Base-by-base conservation (phyloP, 345 rosid genomes). In the Turnera subulata region DNA sequence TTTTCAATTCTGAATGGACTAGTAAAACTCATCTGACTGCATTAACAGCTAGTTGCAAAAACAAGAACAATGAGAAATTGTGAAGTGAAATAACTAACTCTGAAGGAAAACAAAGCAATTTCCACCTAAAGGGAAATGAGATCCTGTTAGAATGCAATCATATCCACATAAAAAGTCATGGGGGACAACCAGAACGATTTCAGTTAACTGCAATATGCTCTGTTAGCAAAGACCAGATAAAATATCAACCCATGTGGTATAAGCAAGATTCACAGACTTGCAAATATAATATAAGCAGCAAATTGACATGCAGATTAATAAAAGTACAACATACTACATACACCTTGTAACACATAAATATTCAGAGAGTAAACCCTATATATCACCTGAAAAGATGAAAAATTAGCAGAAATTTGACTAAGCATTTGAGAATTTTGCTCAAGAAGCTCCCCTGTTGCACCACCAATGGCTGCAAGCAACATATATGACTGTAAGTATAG, bases 341-440 rank as follows among this genome's bases (percentile, higher is more conserved):
- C 3, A 46, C 9, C 9, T 40, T 40, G 11, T 22, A 26, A 13
- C 12, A 24, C n/a, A n/a, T n/a, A n/a, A 23, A 18, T 6, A 38
- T 50, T 16, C 12, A 5, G 22, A 46, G n/a, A 40, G 45, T 4
- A 40, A 24, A 11, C 32, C 22, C 11, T 33, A 37, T 39, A 12
- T 21, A 48, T 78, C 59, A 85, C 96, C 93, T 88, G 93, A 55
- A 75, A 80, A 62, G 84, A 67, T 21, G 83, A 66, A 61, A 88
- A 83, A 70, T 88, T 88, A 46, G 84, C 45, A 58, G 88, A 77
- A 51, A 85, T 76, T 79, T 83, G 93, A 71, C 71, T 77, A 56
- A 88, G 78, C 74, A 85, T 76, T 46, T 88, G 88, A 49, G 90
- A 67, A 74, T 81, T 85, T 72, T 85, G 82, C 76, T 83, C 90